Evolutionary conservation across 2,329 filamentous ascomycete species (phyloP).

Genomic region (Gremmenia infestans): DNA sequence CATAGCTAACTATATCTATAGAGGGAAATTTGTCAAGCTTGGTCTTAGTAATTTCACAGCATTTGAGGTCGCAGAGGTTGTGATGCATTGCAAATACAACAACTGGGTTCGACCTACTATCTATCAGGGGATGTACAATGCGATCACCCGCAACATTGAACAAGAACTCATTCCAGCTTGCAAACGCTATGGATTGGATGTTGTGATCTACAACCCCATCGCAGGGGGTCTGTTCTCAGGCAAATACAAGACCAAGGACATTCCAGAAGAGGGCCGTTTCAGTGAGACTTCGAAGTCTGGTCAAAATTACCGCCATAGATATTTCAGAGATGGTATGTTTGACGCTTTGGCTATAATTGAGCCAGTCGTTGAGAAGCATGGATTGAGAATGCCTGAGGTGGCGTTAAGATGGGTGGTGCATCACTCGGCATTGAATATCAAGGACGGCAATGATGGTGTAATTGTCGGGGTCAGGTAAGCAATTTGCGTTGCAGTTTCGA

Average conservation of each 20-base stretch:
- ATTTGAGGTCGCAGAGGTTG: conserved; percentile 83
- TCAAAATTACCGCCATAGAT: conserved; percentile 50
- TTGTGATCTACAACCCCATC: conserved; percentile 79
- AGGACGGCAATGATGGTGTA: conserved; percentile 36
- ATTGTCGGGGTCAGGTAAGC: conserved; percentile 36
- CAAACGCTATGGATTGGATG: conserved; percentile 69
- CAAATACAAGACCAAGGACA: conserved; percentile 48
- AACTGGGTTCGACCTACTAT: conserved; percentile 66
- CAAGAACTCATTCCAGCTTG: conserved; percentile 69
- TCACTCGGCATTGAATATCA: conserved; percentile 53
- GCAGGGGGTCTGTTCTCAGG: conserved; percentile 77
- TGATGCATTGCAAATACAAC: conserved; percentile 71
- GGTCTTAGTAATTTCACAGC: conserved; percentile 82
- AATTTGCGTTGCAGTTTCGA: background rate
- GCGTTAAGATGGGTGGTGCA: conserved; percentile 56
- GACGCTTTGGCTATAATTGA: conserved; percentile 56
- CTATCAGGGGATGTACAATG: conserved; percentile 87
- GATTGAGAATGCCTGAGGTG: conserved; percentile 54
- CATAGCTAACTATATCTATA: background rate
- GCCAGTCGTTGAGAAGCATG: conserved; percentile 53
- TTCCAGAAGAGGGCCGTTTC: conserved; percentile 66
- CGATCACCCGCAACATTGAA: conserved; percentile 71
- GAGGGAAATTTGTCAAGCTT: conserved; percentile 74
- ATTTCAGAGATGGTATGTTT: conserved; percentile 60
- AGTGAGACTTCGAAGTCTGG: conserved; percentile 47